Base-by-base conservation (phyloP, 495 filamentous ascomycete genomes). In the Hyaloscypha bicolor region DNA sequence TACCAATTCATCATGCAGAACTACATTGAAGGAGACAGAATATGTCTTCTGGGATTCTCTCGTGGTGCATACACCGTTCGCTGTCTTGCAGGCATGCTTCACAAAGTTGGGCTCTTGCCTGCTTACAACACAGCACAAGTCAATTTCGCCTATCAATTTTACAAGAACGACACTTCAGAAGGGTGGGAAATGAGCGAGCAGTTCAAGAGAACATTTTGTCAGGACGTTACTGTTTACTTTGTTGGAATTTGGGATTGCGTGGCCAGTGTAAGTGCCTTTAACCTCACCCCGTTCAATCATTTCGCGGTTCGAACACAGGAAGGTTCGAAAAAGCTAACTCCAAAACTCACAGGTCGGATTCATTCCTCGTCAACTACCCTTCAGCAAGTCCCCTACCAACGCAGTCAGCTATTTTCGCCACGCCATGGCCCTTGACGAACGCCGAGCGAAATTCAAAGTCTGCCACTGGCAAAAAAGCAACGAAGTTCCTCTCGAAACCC, bases 131-230 rank as follows among this genome's bases (percentile, higher is more conserved):
- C 56, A 4, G 69, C 69, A 21, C 76, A 79, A 55, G 61, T 79
- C 51, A 67, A 68, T 31, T 79, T 79, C 70, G 78, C 78, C 52
- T 80, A 79, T 63, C 62, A 78, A 2, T 78, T 77, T 65, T 80
- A 79, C 68, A 78, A 78, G 59, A 70, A 80, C 37, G 77, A 76
- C 42, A 71, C 73, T 1, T 37, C 64, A 9, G 65, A 78, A 14
- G 77, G 78, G 22, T 76, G 71, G 71, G 71, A 76, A 37, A 72
- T 78, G 67, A 76, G 74, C 37, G 65, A 31, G 8, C 72, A 76
- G 22, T 80, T 78, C 72, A 80, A 80, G 58, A 73, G 71, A 31
- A 80, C 77, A 6, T 80, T 80, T 67, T 80, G 76, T 62, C 76
- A 73, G 9, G 66, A 80, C 58, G 77, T 79, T 29, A 55, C 61